Base-by-base conservation (phyloP, 805 yeast genomes). In the Metschnikowia colocasiae region DNA sequence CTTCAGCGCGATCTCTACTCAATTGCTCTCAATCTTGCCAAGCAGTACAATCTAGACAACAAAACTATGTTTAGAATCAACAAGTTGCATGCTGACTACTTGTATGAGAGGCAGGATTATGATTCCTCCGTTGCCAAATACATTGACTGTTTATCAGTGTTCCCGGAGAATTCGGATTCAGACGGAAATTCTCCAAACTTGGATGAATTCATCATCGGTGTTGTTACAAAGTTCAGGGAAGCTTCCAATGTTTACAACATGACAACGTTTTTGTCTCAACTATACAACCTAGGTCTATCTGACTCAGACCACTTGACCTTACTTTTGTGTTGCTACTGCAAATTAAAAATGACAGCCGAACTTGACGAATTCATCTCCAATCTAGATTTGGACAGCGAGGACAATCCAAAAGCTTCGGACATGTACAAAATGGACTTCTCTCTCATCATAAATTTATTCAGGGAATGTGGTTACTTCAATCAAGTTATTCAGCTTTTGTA, bases 291-390 rank as follows among this genome's bases (percentile, higher is more conserved):
- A 36, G 74, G 76, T 2, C 54, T 75, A 12, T 83, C 96, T 0
- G 78, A 79, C n/a, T 74, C 80, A 26, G 95, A 90, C 59, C 97
- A 92, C 62, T 76, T 89, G 5, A 90, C 96, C 0, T 65, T 92
- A 22, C 69, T 91, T 34, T 64, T 91, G 22, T 85, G 92, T 50
- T 82, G 92, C 42, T 82, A 85, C 58, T 87, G 96, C 50, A 89
- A 90, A 59, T 65, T 88, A 56, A 86, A 84, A 50, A 76, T 76
- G 50, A 74, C 73, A 2, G 77, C 74, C 1, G 82, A 82, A 40
- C 68, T 92, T 23, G 74, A 74, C 32, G 54, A 61, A 4, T 89
- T 87, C 56, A 74, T 88, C 20, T 67, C 74, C 2, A 59, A 62
- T 1, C 57, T 78, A 27, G 65, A 68, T 38, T 50, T 69, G 23